Base-by-base conservation (phyloP, 257 asterid species). In the Forsythia viridissima region DNA sequence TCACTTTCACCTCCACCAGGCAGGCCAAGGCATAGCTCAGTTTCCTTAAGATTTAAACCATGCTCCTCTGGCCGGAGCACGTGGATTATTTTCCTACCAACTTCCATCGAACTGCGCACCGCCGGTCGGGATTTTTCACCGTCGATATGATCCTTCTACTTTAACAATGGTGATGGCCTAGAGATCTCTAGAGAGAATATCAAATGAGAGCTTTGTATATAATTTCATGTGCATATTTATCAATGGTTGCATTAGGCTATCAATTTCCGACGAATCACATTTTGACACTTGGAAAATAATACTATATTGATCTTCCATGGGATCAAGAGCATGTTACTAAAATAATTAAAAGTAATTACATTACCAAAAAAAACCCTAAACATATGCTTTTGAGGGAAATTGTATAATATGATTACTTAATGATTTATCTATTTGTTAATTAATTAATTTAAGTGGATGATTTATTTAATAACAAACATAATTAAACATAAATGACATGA, bases 281-380 rank as follows among this genome's bases (percentile, higher is more conserved):
- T 30, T 24, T 30, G 18, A 89, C 97, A 90, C 95, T 92, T 91
- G 95, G 91, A 69, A 2, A 3, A 1, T 57, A 1, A 77, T 76
- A 18, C 51, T 76, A 71, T 63, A 8, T 21, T 79, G 89, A 87
- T 86, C 84, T 80, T 21, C 84, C 61, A 63, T 88, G 83, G 93
- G 97, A 91, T 91, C 98, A 86, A 82, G 84, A 74, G 88, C 97
- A 93, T 89, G 97, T 91, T 91, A 85, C 90, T 85, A 82, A 80
- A 80, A 84, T 84, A 85, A 79, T 85, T 85, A 76, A 76, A 83
- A 61, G 67, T 34, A 41, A 65, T 80, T 75, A 76, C 46, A 24
- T 76, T 44, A n/a, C 80, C 65, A 30, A 40, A 75, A 75, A 37
- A 75, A 37, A 12, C 40, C 70, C 18, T 24, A 63, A 71, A 59